Base-by-base conservation (phyloP, 2,329 filamentous ascomycete genomes). In the Phialemonium atrogriseum region DNA sequence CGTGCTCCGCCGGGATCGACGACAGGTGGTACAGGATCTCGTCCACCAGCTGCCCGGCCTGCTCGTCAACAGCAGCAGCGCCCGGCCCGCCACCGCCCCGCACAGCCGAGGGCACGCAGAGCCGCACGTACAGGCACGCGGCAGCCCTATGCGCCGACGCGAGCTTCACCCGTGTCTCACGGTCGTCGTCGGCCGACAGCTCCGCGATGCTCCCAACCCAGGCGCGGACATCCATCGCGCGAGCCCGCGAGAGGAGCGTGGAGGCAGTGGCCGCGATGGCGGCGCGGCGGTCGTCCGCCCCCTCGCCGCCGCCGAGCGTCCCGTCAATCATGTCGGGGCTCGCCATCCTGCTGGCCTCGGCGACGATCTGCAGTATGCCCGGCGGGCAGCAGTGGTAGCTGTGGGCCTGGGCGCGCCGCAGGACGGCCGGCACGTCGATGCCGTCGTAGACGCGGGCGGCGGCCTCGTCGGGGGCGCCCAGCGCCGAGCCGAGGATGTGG, bases 361-460 rank as follows among this genome's bases (percentile, higher is more conserved):
- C 51, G 19, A 68, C 50, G 2, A 66, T 59, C 25, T 60, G 52
- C 15, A 69, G 49, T 2, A 68, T 54, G 3, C 56, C 50, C 1
- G 65, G 60, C 1, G 63, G 62, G 14, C 58, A 64, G 40, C 65
- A 66, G 18, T 68, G 52, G 31, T 68, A 68, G 39, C 60, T 66
- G 24, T 65, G 62, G 3, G 58, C 52, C 8, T 61, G 54, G 7
- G 62, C 58, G 24, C 56, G 54, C 7, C 50, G 45, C 0, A 68
- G 50, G 7, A 66, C 52, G 9, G 50, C 37, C 0, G 56, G 43
- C 4, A 64, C 52, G 27, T 62, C 51, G 0, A 52, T 47, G 3
- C 54, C 50, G 27, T 58, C 49, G 24, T 63, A 58, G 12, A 56
- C 54, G 1, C 52, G 19, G 48, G 50, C 14, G 30, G 46, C 14